Conservation (phyloP, 768 basidiomycete species). For the Mycena maculata region DNA sequence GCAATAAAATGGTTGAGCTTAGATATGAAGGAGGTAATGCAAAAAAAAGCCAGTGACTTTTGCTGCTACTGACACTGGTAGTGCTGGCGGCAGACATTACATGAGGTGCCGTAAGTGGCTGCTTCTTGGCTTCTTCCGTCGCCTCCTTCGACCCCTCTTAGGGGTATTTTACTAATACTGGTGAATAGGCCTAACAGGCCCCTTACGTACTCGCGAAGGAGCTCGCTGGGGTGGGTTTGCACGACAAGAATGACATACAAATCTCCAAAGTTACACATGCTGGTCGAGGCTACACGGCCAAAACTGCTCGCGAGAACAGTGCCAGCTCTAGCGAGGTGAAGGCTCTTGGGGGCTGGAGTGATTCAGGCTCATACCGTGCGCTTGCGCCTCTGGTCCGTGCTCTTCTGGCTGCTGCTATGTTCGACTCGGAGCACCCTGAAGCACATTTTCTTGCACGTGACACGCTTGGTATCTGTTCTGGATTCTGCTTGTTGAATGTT, state of each 20-base stretch:
- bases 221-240: too few species aligned
- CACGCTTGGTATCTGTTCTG: slow-evolving; percentile 36
- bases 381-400: slow-evolving; percentile 41
- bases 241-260: slow-evolving; percentile 37
- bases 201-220: too few species aligned
- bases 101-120: too few species aligned
- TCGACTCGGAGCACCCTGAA: slow-evolving; percentile 41
- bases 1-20: too few species aligned
- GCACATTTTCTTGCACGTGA: slow-evolving; percentile 40
- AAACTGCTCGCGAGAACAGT: slow-evolving; percentile 43
- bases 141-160: too few species aligned
- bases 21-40: too few species aligned
- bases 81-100: too few species aligned
- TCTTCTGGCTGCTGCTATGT: slow-evolving; percentile 46
- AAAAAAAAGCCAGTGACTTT: too few species aligned
- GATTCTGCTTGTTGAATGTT: not conserved
- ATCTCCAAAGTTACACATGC: slow-evolving; percentile 47
- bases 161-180: too few species aligned
- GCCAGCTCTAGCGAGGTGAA: slow-evolving; percentile 41
- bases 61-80: too few species aligned
- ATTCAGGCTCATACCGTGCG: slow-evolving; percentile 38
- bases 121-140: too few species aligned
- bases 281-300: slow-evolving; percentile 42
- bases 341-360: slow-evolving; percentile 47
- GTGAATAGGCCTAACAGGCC: too few species aligned